Evolutionary conservation across 2,329 filamentous ascomycete genomes (phyloP), one percentile per base, ranked within the genome.

Genomic region (Paramyrothecium roridum): DNA sequence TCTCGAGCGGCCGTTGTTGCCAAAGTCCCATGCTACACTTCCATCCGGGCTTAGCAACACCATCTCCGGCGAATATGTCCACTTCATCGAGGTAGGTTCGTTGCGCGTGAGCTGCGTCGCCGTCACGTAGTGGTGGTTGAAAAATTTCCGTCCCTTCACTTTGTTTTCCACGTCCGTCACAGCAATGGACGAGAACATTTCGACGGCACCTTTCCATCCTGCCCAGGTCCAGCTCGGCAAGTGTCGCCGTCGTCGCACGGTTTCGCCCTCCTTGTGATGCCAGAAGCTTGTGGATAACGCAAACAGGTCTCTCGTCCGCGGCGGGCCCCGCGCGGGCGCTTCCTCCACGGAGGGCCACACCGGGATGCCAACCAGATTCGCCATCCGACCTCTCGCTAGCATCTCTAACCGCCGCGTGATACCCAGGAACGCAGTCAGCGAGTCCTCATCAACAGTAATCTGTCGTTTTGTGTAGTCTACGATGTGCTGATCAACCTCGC

Each of bases 171-270:
- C 61, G 26, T 70, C 70, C 7, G 64, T 61, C n/a, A 72, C 63
- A 2, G 63, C 59, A 22, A 72, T 65, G 12, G 67, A 69, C 7
- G 69, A 72, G 56, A 66, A 63, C 47, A 72, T 58, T 30, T 71
- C 70, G 13, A 72, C 70, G 6, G 66, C 59, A 16, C 70, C 70
- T 19, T 64, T 61, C 70, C 70, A 72, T 2, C 70, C 70, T 2
- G 70, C 69, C 70, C 70, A 72, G 2, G 69, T 70, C 70, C 70
- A 72, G 56, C 70, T 72, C 10, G 70, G 70, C 52, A 72, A 58
- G 45, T 72, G 70, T 0, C 57, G 55, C 1, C 69, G 62, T 46
- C 70, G 54, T n/a, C 53, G 61, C 1, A 65, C 65, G 48, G 62
- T 58, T 11, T 56, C 55, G 8, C 59, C 61, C 3, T 67, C 65